These are phyloP conservation scores for Aspergillus felis DNA, from an alignment of 2,329 filamentous ascomycete genomes.

Conservation along the genomic window DNA sequence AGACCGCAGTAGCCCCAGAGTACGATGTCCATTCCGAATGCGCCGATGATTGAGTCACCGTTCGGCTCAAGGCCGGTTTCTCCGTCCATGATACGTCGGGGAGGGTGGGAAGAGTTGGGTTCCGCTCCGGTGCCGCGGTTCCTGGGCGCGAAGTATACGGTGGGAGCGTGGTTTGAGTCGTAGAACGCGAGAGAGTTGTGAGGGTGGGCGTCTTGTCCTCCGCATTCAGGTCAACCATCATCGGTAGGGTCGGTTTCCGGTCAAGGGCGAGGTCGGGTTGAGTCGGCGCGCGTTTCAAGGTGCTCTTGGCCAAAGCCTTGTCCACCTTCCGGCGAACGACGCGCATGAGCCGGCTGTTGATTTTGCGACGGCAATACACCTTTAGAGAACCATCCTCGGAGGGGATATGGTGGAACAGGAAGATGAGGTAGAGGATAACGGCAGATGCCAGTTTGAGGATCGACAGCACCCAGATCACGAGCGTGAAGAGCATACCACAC, in stretches of 20 bases:
- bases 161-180: conserved; percentile 60
- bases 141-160: conserved; percentile 58
- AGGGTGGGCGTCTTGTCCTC: conserved; percentile 34
- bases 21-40: conserved; percentile 51
- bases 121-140: conserved; percentile 42
- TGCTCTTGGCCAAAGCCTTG: conserved; percentile 78
- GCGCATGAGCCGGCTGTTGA: conserved; percentile 76
- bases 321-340: conserved; percentile 86
- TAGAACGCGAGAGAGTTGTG: conserved; percentile 35
- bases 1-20: conserved; percentile 27
- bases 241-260: conserved; percentile 57
- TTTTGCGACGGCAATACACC: conserved; percentile 86
- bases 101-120: conserved; percentile 28
- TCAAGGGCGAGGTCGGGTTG: conserved; percentile 28
- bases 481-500: conserved; percentile 86
- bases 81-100: conserved; percentile 37
- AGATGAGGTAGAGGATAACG: conserved; percentile 75
- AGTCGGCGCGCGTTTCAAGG: conserved; percentile 53
- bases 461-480: conserved; percentile 83
- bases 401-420: conserved; percentile 90
- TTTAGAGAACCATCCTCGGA: conserved; percentile 72
- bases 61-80: conserved; percentile 38
- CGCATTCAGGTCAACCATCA: conserved; percentile 48
- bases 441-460: conserved; percentile 70
- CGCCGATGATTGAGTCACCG: conserved; percentile 47